Base-by-base conservation (phyloP, 208 protist genomes). In the Wallacemonas rigidus region DNA sequence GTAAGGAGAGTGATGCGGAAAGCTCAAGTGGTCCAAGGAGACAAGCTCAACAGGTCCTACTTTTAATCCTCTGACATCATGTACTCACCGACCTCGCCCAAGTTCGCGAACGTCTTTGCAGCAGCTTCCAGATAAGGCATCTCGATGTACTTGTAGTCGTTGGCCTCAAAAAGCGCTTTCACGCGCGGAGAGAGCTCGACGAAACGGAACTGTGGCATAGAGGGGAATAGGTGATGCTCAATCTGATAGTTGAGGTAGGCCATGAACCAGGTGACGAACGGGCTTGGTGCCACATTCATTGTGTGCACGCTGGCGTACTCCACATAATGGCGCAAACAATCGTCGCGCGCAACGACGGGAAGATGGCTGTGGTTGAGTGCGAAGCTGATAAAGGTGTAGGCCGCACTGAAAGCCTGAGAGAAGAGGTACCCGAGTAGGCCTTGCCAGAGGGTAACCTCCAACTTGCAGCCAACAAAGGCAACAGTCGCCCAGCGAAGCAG, bases 161-260 rank as follows among this genome's bases (percentile, higher is more conserved):
- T 89, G 38, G 79, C 75, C 79, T 91, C 80, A 67, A 90, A 87
- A 58, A 91, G 36, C 61, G 68, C 67, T 11, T 70, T 68, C 54
- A 94, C 86, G 26, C 86, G 84, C 56, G 76, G 79, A 6, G 74
- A 61, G 35, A 94, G 58, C 68, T 70, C 47, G 39, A 81, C 75
- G 60, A 91, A 89, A 50, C 82, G 79, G 73, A 85, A 94, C 72
- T 95, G 90, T 51, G 90, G 90, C 90, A 95, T 93, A 60, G 63
- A 79, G 3, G 90, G 90, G 71, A 96, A 96, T 12, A 96, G 80
- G 63, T 96, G 92, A 73, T 96, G 92, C 76, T 94, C 87, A 60
- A 96, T 85, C 79, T 96, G 92, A 56, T 73, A 94, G 75, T 94
- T 95, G 44, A 95, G 81, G 74, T 89, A 90, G 9, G 81, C 83